Evolutionary conservation across 192 early-diverging fungal species (phyloP).

Genomic region (Coemansia sp.): DNA sequence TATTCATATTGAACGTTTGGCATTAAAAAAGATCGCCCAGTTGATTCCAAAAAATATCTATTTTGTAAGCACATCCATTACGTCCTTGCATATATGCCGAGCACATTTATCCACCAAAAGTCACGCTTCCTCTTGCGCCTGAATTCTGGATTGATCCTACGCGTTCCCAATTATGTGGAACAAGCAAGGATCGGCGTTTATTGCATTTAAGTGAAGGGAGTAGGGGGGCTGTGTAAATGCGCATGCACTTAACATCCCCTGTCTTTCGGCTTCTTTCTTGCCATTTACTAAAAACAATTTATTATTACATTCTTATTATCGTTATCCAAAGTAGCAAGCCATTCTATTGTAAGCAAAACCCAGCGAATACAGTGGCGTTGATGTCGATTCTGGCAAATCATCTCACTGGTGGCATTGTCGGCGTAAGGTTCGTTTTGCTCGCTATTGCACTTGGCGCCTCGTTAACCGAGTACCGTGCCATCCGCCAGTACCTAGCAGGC

Average conservation of each 20-base stretch:
- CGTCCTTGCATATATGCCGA: neutral
- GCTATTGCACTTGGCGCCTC: neutral
- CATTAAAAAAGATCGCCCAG: neutral
- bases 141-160: neutral
- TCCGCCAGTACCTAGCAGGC: constrained; percentile 1
- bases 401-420: neutral
- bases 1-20: neutral
- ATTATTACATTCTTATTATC: neutral
- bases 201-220: neutral
- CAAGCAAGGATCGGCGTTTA: neutral
- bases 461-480: neutral
- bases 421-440: neutral
- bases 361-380: neutral
- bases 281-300: neutral
- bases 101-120: neutral
- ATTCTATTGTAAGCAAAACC: neutral
- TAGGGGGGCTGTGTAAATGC: too few relatives aligned
- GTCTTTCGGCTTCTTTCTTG: neutral
- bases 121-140: neutral
- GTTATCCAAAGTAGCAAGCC: neutral
- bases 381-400: neutral
- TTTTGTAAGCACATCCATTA: neutral
- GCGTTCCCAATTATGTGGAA: neutral
- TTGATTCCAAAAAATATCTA: neutral
- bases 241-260: neutral